These are phyloP conservation scores for Penicillium pancosmium DNA, from an alignment of 495 filamentous ascomycete species.

Conservation along the genomic window DNA sequence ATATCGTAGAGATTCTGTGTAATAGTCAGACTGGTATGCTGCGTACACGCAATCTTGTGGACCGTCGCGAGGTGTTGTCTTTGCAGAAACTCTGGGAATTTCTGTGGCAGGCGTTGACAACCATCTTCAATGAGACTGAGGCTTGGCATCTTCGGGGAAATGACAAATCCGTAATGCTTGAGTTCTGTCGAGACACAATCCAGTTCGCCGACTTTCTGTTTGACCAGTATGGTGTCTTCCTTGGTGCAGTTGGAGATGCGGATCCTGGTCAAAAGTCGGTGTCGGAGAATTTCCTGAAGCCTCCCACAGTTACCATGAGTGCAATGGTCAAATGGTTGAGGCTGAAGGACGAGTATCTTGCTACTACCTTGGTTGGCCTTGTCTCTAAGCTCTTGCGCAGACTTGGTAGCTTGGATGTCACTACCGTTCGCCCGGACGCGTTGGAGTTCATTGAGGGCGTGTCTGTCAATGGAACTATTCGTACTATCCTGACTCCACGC, in stretches of 20 bases:
- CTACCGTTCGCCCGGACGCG: slow-evolving; percentile 61
- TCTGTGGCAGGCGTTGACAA: slow-evolving; percentile 75
- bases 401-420: slow-evolving; percentile 68
- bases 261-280: slow-evolving; percentile 44
- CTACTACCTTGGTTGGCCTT: slow-evolving; percentile 68
- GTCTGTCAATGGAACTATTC: slow-evolving; percentile 57
- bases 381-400: slow-evolving; percentile 73
- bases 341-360: slow-evolving; percentile 81
- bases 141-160: slow-evolving; percentile 69
- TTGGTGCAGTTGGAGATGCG: slow-evolving; percentile 60
- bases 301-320: slow-evolving; percentile 65
- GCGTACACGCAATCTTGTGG: slow-evolving; percentile 60
- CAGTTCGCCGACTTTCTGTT: slow-evolving; percentile 87
- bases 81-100: slow-evolving; percentile 78
- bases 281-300: slow-evolving; percentile 50
- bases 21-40: slow-evolving; percentile 80
- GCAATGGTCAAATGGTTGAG: slow-evolving; percentile 81
- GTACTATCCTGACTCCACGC: slow-evolving; percentile 71
- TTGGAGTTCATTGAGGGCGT: slow-evolving; percentile 63
- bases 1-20: slow-evolving; percentile 80
- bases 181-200: slow-evolving; percentile 93
- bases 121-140: slow-evolving; percentile 83
- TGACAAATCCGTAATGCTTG: slow-evolving; percentile 76
- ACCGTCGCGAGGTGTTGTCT: slow-evolving; percentile 60
- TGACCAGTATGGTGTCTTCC: slow-evolving; percentile 77